Conservation (phyloP, 192 early-diverging fungal species). For the Coemansia sp. region DNA sequence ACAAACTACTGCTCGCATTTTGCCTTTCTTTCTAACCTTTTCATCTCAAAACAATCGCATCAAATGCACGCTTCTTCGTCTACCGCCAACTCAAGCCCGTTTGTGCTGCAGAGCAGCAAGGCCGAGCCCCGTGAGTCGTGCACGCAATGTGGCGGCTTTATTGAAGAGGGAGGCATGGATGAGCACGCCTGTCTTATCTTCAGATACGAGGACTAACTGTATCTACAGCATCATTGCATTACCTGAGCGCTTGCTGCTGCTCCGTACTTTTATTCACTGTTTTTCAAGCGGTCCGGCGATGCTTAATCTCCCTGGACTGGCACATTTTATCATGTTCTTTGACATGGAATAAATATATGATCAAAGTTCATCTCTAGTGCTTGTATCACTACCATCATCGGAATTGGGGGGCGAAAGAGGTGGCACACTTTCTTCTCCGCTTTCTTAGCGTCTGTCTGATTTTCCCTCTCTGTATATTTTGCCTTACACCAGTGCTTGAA, state of each 20-base stretch:
- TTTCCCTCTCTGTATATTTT: conserved; percentile 4
- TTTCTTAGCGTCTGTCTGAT: background rate
- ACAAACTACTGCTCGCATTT: background rate
- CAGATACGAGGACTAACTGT: background rate
- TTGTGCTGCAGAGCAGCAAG: background rate
- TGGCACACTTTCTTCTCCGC: background rate
- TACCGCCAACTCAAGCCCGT: background rate
- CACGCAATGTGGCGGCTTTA: background rate
- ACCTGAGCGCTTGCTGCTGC: background rate
- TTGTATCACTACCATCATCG: background rate
- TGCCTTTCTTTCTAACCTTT: background rate
- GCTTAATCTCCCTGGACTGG: background rate
- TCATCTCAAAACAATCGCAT: background rate
- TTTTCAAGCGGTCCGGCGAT: background rate
- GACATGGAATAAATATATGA: background rate
- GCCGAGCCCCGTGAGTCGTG: background rate
- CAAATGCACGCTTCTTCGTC: conserved; percentile 1
- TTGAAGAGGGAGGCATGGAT: conserved; percentile 1
- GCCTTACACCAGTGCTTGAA: conserved; percentile 1
- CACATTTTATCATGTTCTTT: background rate
- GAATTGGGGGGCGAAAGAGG: background rate
- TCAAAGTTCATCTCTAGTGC: background rate
- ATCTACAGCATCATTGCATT: background rate
- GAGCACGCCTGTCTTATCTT: conserved; percentile 5
- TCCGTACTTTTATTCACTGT: background rate